Evolutionary conservation across 2,329 filamentous ascomycete species (phyloP), one percentile per base, ranked within the genome.

Genomic region (Aspergillus alliaceus): DNA sequence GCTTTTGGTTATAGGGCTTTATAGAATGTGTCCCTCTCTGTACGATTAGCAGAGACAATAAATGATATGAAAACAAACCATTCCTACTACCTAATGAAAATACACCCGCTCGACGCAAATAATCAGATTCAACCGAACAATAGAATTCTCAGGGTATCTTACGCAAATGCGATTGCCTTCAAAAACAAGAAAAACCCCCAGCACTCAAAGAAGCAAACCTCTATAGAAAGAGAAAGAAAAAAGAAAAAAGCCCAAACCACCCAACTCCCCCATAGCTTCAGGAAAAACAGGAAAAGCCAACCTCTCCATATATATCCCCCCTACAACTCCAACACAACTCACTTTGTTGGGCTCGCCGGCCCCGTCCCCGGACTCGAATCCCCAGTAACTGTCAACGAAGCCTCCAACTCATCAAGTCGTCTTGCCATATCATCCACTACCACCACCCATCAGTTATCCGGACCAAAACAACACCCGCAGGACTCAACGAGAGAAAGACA

Each of bases 341-440:
- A 66, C 34, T 65, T 64, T 11, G 62, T 51, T 24, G 66, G 44
- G 20, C 57, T 61, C 6, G 63, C 47, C 4, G 67, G 20, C 6
- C 37, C 52, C 35, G 67, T 59, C 9, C 65, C 42, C 7, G 66
- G 27, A 27, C 24, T 59, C 50, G 68, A 59, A 54, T 70, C 76
- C 62, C 65, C 85, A 57, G 79, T 82, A 37, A 84, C 82, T 66
- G 85, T 81, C 44, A 96, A 80, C 14, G 88, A 87, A 24, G 88
- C 81, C 73, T 96, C 93, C 11, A 97, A 82, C 57, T 87, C 91
- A 71, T 97, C 93, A 22, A 97, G 78, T 25, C 93, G 86, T 59
- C 89, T 83, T 14, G 90, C 90, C 92, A 97, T 96, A 62, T 96
- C 92, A 70, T 96, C 93, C 90, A 97, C 92, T 96, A 59, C 6